These are phyloP conservation scores for Blastobotrys muscicola DNA, from an alignment of 805 yeast genomes.

Conservation along the genomic window DNA sequence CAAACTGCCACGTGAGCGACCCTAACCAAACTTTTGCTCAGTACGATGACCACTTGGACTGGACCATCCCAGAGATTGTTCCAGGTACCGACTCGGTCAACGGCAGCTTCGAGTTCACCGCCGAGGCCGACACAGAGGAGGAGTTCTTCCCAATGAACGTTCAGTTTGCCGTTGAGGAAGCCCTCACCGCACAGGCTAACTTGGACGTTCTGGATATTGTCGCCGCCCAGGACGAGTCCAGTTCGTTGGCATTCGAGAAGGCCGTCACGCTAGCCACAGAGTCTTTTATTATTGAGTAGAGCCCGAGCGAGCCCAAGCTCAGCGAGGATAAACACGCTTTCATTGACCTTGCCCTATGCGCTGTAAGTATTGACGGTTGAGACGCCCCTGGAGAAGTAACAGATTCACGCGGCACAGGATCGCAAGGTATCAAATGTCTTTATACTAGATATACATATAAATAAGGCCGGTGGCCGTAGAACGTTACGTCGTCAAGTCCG, in stretches of 20 bases:
- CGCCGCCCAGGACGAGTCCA: constrained; percentile 37
- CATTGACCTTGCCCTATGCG: too few relatives aligned
- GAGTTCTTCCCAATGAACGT: constrained; percentile 82
- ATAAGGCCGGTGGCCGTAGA: too few relatives aligned
- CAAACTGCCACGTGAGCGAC: constrained; percentile 39
- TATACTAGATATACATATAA: too few relatives aligned
- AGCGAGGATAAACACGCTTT: too few relatives aligned
- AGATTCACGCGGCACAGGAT: too few relatives aligned
- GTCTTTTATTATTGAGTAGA: constrained; percentile 29
- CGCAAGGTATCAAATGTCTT: too few relatives aligned
- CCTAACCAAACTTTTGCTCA: constrained; percentile 35
- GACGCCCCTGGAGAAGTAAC: too few relatives aligned
- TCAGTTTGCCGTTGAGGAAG: constrained; percentile 38
- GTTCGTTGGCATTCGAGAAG: constrained; percentile 62
- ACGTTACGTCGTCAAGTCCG: too few relatives aligned
- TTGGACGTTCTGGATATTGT: constrained; percentile 56
- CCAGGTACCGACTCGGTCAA: constrained; percentile 39
- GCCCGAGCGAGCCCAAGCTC: too few relatives aligned
- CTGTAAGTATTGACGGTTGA: too few relatives aligned
- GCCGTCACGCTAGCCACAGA: constrained; percentile 27
- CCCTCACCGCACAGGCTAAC: constrained; percentile 46
- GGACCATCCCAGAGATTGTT: constrained; percentile 49
- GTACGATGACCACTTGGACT: constrained; percentile 59
- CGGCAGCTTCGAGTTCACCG: constrained; percentile 73
- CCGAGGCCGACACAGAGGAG: constrained; percentile 71